Evolutionary conservation across 345 rosid genomes (phyloP).

Genomic region (Aegle marmelos): DNA sequence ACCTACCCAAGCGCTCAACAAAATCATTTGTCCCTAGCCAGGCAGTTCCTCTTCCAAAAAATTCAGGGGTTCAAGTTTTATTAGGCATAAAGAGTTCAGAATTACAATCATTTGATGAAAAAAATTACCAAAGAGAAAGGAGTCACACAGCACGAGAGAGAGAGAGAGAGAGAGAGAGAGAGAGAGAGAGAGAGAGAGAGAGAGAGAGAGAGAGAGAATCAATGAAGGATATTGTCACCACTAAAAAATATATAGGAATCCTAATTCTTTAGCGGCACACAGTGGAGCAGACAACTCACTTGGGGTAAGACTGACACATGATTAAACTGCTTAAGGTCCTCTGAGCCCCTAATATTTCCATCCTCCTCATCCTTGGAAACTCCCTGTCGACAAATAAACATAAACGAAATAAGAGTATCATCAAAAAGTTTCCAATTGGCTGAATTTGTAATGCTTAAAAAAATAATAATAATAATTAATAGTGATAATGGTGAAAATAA

Average conservation of each 20-base stretch:
- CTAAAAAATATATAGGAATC: neutral
- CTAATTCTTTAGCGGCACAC: neutral
- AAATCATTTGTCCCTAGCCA: neutral
- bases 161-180: too few relatives aligned
- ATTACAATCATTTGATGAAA: neutral
- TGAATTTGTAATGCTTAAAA: neutral
- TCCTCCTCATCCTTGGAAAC: conserved; percentile 25
- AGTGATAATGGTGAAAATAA: neutral
- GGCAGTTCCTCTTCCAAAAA: neutral
- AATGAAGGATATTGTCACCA: neutral
- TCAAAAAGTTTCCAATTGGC: conserved; percentile 10
- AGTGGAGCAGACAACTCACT: conserved; percentile 28
- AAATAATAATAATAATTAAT: neutral
- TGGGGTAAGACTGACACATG: conserved; percentile 25
- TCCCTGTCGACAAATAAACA: conserved; percentile 28
- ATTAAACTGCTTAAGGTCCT: conserved; percentile 24
- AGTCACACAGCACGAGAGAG: too few relatives aligned
- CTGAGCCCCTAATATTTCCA: conserved; percentile 29
- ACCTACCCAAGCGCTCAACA: neutral
- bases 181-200: too few relatives aligned
- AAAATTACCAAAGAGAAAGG: neutral
- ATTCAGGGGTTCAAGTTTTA: neutral
- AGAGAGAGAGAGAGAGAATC: neutral
- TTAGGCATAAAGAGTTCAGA: neutral
- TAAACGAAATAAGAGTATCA: conserved; percentile 2